A percentile compares a stretch with the other conserved stretches of the same genome.
Evolutionary conservation across 352 stramenopile species (phyloP).

Genomic region (Phytophthora fragariaefolia): DNA sequence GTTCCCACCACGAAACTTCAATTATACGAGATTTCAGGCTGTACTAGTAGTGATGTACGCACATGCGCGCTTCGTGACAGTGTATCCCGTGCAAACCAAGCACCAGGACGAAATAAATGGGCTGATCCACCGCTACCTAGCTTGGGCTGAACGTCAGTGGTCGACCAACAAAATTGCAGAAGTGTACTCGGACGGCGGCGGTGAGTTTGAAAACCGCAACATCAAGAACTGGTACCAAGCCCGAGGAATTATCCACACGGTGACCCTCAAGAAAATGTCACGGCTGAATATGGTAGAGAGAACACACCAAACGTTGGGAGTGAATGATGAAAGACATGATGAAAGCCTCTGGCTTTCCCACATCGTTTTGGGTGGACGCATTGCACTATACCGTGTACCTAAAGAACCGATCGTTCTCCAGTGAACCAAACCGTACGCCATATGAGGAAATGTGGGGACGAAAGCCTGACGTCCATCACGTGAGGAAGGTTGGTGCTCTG

Average conservation of each 20-base stretch:
- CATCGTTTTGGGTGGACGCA: neutral
- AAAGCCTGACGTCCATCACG: no score
- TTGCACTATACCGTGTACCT: neutral
- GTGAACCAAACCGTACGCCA: neutral
- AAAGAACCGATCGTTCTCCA: neutral
- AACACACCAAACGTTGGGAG: neutral
- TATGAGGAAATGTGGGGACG: neutral
- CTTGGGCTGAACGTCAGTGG: no score
- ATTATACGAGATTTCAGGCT: no score
- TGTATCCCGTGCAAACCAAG: no score
- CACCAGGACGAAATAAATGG: no score
- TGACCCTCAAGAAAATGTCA: neutral
- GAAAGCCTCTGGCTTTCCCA: neutral
- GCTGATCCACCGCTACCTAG: no score
- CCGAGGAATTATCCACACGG: neutral
- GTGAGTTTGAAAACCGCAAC: neutral
- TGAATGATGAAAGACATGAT: conserved; percentile 1
- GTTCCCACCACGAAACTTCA: no score
- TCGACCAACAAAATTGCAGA: neutral
- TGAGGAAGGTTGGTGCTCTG: no score
- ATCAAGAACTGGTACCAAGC: neutral
- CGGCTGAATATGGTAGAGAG: neutral
- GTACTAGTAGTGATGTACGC: no score
- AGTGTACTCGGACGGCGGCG: neutral
- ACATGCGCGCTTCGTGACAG: no score